Evolutionary conservation across 345 rosid genomes (phyloP).

Genomic region (Dimocarpus longan): DNA sequence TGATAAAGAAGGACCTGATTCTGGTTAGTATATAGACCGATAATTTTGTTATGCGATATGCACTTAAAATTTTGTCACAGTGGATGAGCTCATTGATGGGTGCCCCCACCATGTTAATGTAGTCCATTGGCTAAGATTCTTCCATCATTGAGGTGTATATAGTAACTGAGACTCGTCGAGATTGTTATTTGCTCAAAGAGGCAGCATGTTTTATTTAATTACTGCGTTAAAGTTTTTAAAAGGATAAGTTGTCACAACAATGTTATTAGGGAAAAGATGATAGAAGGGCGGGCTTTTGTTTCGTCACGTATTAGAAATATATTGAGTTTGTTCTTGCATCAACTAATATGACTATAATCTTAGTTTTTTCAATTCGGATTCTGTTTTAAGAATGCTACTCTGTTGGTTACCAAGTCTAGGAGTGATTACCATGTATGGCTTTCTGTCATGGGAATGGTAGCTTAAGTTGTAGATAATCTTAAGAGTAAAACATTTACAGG

Average conservation of each 20-base stretch:
- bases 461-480: not conserved
- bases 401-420: not conserved
- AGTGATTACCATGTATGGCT: not conserved
- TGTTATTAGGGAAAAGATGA: not conserved
- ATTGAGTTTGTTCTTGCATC: not conserved
- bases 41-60: not conserved
- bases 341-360: not conserved
- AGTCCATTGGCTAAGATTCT: not conserved
- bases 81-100: not conserved
- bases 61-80: not conserved
- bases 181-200: not conserved
- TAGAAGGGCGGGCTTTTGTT: not conserved
- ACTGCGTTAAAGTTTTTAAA: not conserved
- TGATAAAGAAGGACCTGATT: constrained; percentile 86
- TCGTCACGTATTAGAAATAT: not conserved
- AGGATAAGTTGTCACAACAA: not conserved
- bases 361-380: not conserved
- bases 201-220: not conserved
- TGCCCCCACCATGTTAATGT: not conserved
- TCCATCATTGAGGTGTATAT: not conserved
- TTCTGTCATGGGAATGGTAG: not conserved
- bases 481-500: not conserved
- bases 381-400: not conserved
- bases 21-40: constrained; percentile 42
- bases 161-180: not conserved